These are phyloP conservation scores for Phaffia rhodozyma DNA, from an alignment of 1,284 basidiomycete species.

Conservation along the genomic window DNA sequence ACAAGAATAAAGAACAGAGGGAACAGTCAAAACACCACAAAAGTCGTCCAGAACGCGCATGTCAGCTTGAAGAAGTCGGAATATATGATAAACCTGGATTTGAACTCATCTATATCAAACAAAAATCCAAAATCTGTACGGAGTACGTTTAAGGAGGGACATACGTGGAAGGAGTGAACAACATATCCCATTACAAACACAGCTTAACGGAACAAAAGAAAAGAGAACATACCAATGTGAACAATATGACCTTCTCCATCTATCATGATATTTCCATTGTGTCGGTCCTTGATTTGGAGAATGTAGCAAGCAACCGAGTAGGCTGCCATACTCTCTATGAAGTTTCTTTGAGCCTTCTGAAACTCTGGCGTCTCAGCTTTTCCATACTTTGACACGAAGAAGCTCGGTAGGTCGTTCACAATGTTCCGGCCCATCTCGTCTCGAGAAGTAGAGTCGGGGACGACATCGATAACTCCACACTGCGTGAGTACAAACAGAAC, in stretches of 20 bases:
- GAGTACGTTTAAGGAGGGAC: not conserved
- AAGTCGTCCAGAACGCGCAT: constrained; percentile 6
- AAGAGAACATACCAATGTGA: constrained; percentile 61
- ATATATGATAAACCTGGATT: no score
- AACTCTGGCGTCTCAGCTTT: constrained; percentile 77
- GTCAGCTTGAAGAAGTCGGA: constrained; percentile 19
- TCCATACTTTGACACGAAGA: constrained; percentile 93
- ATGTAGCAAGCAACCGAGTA: constrained; percentile 99
- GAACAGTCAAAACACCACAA: constrained; percentile 7
- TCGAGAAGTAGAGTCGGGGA: constrained; percentile 92
- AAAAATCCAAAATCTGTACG: constrained; percentile 85
- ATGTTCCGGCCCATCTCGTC: constrained; percentile 99
- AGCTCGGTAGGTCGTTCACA: constrained; percentile 88
- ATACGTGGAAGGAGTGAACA: constrained; percentile 16
- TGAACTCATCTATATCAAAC: constrained; percentile 88
- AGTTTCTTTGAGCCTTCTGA: constrained; percentile 87
- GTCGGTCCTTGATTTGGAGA: constrained; percentile 91
- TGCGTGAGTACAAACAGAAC: constrained; percentile 30
- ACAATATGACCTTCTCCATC: constrained; percentile 92
- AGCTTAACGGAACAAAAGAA: not conserved
- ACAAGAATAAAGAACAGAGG: constrained; percentile 5
- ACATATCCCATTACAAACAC: not conserved
- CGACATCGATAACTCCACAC: constrained; percentile 98
- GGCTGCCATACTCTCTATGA: constrained; percentile 98
- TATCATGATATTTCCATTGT: constrained; percentile 99